phyloP scores from a whole-genome alignment of 2,329 filamentous ascomycete genomes.

The Aspergillus neotritici region DNA sequence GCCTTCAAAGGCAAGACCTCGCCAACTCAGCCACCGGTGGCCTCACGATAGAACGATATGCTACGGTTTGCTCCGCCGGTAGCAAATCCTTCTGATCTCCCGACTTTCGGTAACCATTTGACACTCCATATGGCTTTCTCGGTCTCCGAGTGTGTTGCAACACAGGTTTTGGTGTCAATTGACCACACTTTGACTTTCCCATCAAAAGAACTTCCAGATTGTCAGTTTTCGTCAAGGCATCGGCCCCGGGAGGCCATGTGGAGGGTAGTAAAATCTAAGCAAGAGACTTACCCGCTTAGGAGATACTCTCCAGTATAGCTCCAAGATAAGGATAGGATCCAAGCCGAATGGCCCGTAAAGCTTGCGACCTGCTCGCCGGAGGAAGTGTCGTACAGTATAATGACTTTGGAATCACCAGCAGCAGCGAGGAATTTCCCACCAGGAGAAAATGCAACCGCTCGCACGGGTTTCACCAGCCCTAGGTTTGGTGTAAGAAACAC shows the following conservation, averaged over 20 bases:
- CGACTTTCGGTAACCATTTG: slow-evolving; percentile 71
- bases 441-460: slow-evolving; percentile 81
- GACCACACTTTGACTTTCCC: slow-evolving; percentile 97
- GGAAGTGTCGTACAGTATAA: slow-evolving; percentile 85
- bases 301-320: slow-evolving; percentile 88
- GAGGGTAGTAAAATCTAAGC: slow-evolving; percentile 1
- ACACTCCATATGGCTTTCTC: slow-evolving; percentile 80
- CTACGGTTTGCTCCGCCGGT: slow-evolving; percentile 71
- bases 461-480: slow-evolving; percentile 83
- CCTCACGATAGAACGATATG: slow-evolving; percentile 78
- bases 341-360: slow-evolving; percentile 70
- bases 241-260: not conserved
- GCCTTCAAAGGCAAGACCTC: not conserved
- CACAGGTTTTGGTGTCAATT: slow-evolving; percentile 73
- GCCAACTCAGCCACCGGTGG: slow-evolving; percentile 56
- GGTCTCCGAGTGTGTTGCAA: slow-evolving; percentile 89
- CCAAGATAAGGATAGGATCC: slow-evolving; percentile 91
- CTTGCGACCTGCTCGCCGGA: slow-evolving; percentile 91
- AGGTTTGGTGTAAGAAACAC: slow-evolving; percentile 15
- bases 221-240: slow-evolving; percentile 8
- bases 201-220: slow-evolving; percentile 62
- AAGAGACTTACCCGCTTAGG: slow-evolving; percentile 60
- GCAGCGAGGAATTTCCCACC: slow-evolving; percentile 78
- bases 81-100: slow-evolving; percentile 62
- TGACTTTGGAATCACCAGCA: slow-evolving; percentile 80